Evolutionary conservation across 805 yeast genomes (phyloP).

Genomic region (Torulaspora microellipsoides): DNA sequence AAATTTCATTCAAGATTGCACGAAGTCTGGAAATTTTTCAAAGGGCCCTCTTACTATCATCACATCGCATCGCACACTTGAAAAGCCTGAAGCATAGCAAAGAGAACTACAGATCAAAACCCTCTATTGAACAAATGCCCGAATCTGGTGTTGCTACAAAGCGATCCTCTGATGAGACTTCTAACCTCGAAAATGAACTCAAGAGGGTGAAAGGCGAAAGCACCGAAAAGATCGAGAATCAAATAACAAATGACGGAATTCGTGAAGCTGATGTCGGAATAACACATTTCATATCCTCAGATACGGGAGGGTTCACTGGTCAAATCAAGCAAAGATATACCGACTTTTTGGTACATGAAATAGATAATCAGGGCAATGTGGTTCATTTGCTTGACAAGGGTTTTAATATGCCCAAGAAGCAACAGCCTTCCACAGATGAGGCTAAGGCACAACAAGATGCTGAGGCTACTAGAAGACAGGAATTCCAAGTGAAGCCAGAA

Average conservation of each 20-base stretch:
- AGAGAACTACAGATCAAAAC: background rate
- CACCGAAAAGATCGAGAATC: background rate
- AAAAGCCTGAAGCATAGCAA: too few relatives aligned
- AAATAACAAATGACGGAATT: conserved; percentile 39
- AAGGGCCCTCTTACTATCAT: background rate
- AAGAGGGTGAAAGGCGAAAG: conserved; percentile 21
- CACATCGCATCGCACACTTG: conserved; percentile 2
- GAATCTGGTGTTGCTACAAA: conserved; percentile 10
- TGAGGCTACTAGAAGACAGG: conserved; percentile 28
- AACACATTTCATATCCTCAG: conserved; percentile 55
- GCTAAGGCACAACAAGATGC: conserved; percentile 34
- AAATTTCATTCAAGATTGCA: background rate
- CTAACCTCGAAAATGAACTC: conserved; percentile 10
- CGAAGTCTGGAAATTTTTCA: conserved; percentile 11
- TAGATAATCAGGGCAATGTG: conserved; percentile 61
- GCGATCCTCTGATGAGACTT: conserved; percentile 20
- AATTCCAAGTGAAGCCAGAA: conserved; percentile 44
- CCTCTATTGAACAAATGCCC: conserved; percentile 2
- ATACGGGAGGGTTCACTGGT: conserved; percentile 65
- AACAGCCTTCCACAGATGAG: conserved; percentile 41
- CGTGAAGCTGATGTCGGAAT: conserved; percentile 86
- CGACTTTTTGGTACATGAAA: conserved; percentile 91
- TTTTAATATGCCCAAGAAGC: conserved; percentile 48
- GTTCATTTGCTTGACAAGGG: conserved; percentile 77
- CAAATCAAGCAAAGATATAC: conserved; percentile 83